Base-by-base conservation (phyloP, 2,329 filamentous ascomycete species). In the Claviceps monticola region DNA sequence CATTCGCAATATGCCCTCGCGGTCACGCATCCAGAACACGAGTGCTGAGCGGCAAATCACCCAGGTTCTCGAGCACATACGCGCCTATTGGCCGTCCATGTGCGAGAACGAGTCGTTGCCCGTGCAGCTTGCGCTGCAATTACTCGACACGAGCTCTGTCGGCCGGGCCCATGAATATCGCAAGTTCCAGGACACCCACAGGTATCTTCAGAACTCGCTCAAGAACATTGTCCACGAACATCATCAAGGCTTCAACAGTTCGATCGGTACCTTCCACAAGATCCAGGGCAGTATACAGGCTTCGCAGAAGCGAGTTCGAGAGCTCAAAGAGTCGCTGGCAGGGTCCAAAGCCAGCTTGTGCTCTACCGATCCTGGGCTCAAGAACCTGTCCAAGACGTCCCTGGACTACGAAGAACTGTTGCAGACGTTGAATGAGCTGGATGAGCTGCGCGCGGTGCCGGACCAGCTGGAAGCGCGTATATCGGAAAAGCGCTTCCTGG, bases 201-300 rank as follows among this genome's bases (percentile, higher is more conserved):
- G 82, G 57, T 88, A 93, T 64, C 79, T 98, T n/a, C 90, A 98
- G 64, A 84, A 85, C 60, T 90, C 91, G 9, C 75, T 98, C 53
- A 96, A 95, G 68, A 82, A 83, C 37, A 95, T 98, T 60, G 93
- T 98, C 26, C 95, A 98, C 66, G 91, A 98, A 70, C 91, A 98
- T 64, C 91, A 98, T 64, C 93, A 98, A 67, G 94, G 93, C 46
- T 98, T 98, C 76, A 98, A 97, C 70, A 95, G 88, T 67, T 96
- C 91, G 49, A 97, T 98, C 56, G 93, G 91, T 66, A 97, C 91
- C 19, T 98, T 97, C 64, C 94, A 98, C 73, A 96, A 95, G 68
- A 98, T 98, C 55, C 93, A 98, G 67, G 82, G 83, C 50, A 95
- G 88, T 68, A 93, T 98, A 57, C 86, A 91, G 61, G 75, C 80